A percentile compares a stretch with the other conserved stretches of the same genome.
Conservation (phyloP, 108 stramenopile genomes). For the Cyclostephanos tholiformis region DNA sequence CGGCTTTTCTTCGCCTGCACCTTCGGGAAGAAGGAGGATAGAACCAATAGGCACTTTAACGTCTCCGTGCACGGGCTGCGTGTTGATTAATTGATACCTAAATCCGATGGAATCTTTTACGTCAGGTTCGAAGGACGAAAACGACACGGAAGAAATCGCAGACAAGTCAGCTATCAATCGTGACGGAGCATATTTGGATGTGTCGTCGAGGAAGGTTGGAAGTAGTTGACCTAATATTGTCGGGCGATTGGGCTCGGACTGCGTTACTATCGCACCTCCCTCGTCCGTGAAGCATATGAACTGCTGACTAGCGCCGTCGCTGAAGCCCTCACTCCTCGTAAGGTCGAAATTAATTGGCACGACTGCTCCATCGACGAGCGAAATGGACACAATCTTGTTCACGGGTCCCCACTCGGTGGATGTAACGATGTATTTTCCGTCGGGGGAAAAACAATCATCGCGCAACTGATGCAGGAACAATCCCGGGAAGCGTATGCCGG, state of each 20-base stretch:
- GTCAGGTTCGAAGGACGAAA: conserved; percentile 27
- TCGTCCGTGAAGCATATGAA: conserved; percentile 52
- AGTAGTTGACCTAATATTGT: conserved; percentile 52
- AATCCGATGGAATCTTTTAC: conserved; percentile 31
- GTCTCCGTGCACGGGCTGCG: conserved; percentile 51
- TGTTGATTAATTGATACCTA: conserved; percentile 47
- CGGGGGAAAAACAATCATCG: conserved; percentile 46
- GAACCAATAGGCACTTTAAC: conserved; percentile 53
- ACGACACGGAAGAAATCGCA: conserved; percentile 58
- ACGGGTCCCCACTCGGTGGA: conserved; percentile 70
- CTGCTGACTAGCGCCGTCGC: conserved; percentile 30
- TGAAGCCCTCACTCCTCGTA: conserved; percentile 1
- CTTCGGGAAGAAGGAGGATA: conserved; percentile 58
- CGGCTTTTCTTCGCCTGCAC: conserved; percentile 46
- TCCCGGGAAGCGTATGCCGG: conserved; percentile 70
- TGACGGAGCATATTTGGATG: conserved; percentile 4
- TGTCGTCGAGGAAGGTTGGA: conserved; percentile 16
- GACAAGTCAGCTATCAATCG: conserved; percentile 41
- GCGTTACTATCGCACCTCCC: conserved; percentile 56
- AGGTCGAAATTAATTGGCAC: conserved; percentile 52
- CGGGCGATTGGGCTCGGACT: conserved; percentile 53
- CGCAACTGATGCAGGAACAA: conserved; percentile 68
- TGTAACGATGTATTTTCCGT: conserved; percentile 47
- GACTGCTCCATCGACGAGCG: conserved; percentile 42
- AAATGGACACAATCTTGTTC: conserved; percentile 53